Base-by-base conservation (phyloP, 129 eudicot species). In the Gnaphalium uliginosum region DNA sequence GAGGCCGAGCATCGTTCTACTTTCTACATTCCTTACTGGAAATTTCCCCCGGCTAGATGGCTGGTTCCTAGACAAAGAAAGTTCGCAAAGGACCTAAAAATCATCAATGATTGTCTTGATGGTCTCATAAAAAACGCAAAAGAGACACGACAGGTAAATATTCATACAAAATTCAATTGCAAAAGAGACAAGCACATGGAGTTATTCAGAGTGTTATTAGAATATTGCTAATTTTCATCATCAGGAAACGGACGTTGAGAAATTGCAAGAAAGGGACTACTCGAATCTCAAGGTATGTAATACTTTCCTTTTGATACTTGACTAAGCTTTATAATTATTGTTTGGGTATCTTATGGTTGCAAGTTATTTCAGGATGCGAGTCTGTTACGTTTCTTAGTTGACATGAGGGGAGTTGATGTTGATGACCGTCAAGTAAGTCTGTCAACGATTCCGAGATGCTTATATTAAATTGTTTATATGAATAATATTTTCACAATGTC, bases 1-100 rank as follows among this genome's bases (percentile, higher is more conserved):
- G 99, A 95, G 87, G 99, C 99, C 41, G 99, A 95, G 70, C 99
- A 95, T 76, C 86, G 99, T 35, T 94, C 99, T 18, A 95, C 97
- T 39, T 95, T 95, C 86, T 95, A 95, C 83, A 75, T 95, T 71
- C 99, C 99, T 50, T 95, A 95, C 80, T 95, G 99, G 99, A 95
- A 91, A 77, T 76, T 95, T 64, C 99, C 99, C 30, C 65, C 85
- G 65, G 96, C 97, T 58, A 89, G 83, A 66, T 95, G 99, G 99
- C 75, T 95, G 43, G 96, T 95, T 73, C 99, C 99, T 24, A 81
- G 99, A 81, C 99, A 91, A 81, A 76, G 92, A 54, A 95, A 95
- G 86, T 95, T 95, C 74, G 93, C 84, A 33, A 85, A 69, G 0
- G 99, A 95, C 77, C 90, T 91, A 22, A 91, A 82, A 82, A 76